phyloP scores from a whole-genome alignment of 768 basidiomycete species.

The Mrakia gelida region DNA sequence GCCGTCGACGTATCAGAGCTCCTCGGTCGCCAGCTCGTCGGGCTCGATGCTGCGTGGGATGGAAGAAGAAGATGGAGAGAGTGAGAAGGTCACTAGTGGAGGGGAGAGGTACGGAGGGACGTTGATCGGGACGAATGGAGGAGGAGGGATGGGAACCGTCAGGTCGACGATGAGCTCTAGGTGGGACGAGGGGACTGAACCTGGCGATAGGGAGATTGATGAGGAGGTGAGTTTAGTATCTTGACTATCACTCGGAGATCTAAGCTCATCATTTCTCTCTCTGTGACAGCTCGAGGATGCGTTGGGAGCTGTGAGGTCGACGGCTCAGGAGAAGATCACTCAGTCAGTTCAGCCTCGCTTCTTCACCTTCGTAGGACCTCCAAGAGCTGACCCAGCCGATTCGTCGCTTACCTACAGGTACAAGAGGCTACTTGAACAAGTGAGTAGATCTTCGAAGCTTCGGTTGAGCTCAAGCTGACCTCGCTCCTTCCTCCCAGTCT shows the following conservation, averaged over 20 bases:
- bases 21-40: background rate
- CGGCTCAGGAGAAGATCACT: conserved; percentile 53
- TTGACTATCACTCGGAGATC: conserved; percentile 1
- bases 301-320: conserved; percentile 50
- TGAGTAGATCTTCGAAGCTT: conserved; percentile 15
- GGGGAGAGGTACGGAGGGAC: background rate
- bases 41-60: background rate
- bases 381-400: background rate
- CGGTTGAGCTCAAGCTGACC: background rate
- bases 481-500: conserved; percentile 41
- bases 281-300: conserved; percentile 19
- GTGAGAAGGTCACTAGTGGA: background rate
- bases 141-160: background rate
- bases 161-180: conserved; percentile 35
- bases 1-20: background rate
- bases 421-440: conserved; percentile 20
- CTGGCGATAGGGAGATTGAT: conserved; percentile 65
- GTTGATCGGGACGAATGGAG: background rate
- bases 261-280: background rate
- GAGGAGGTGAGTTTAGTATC: conserved; percentile 59
- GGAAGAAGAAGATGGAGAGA: background rate
- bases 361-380: background rate
- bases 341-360: conserved; percentile 46
- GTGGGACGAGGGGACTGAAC: conserved; percentile 60
- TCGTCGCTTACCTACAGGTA: background rate